Conservation (phyloP, 1,284 basidiomycete genomes). For the Rhizoctonia solani region DNA sequence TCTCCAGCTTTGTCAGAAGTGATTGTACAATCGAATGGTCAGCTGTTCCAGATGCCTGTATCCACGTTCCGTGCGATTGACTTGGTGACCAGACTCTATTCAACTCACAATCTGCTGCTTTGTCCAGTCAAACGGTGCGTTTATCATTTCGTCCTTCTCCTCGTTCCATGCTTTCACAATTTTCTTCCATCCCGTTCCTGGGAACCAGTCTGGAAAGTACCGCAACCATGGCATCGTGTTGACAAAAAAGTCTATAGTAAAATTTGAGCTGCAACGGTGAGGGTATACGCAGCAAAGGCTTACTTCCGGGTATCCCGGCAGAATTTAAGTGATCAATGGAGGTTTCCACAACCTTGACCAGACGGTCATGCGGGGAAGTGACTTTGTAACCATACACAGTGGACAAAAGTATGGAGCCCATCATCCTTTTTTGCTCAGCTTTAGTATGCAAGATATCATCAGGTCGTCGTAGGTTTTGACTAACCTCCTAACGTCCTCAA, state of each 20-base stretch:
- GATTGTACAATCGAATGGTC: background rate
- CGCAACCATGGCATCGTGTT: slow-evolving; percentile 22
- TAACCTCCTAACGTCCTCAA: slow-evolving; percentile 10
- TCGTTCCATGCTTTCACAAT: slow-evolving; percentile 23
- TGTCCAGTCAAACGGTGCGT: slow-evolving; percentile 15
- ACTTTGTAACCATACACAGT: slow-evolving; percentile 26
- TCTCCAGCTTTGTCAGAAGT: background rate
- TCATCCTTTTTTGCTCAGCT: background rate
- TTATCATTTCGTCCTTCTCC: slow-evolving; percentile 13
- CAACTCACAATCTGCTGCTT: slow-evolving; percentile 12
- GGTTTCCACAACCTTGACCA: slow-evolving; percentile 11
- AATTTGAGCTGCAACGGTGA: background rate
- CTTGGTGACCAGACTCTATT: background rate
- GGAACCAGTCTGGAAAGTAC: slow-evolving; percentile 35
- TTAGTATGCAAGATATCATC: background rate
- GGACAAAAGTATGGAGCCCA: slow-evolving; percentile 5
- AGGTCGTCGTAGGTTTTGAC: background rate
- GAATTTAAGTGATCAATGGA: slow-evolving; percentile 1
- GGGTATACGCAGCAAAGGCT: background rate
- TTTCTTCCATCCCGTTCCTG: slow-evolving; percentile 34
- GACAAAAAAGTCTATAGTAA: slow-evolving; percentile 8
- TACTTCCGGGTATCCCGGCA: slow-evolving; percentile 14
- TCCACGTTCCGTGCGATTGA: background rate
- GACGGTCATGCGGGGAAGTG: background rate
- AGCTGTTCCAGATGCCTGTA: slow-evolving; percentile 4